Base-by-base conservation (phyloP, 1,139 yeast genomes). In the Pichia sp. region DNA sequence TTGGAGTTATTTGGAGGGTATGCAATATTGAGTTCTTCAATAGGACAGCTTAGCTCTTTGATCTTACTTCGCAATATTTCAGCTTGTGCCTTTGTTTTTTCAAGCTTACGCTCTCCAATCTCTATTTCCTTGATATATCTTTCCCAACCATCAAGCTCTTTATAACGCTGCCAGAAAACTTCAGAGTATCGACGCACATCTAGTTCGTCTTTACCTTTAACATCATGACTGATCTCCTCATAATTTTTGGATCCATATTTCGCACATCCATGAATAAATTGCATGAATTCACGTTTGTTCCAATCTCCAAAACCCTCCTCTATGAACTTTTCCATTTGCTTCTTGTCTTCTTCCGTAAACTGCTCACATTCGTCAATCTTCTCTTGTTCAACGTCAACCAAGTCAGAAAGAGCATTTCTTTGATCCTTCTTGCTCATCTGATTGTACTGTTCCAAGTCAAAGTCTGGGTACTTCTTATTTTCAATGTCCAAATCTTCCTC, bases 1-100 rank as follows among this genome's bases (percentile, higher is more conserved):
- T 86, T 82, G 25, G 96, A 86, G 55, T 86, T 87, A 52, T 86
- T 86, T n/a, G 94, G 93, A 0, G 96, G 96, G 50, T 87, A 87
- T 39, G 74, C 81, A 28, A 91, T 78, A 18, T 64, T 67, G 58
- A 91, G 62, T 39, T 86, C 86, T 43, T 82, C 81, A 34, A 87
- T 59, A 1, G 97, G 96, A 35, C 79, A 80, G 12, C 66, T 66
- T 38, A 74, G 69, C 39, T 68, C 68, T 35, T 69, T 74, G 47
- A 91, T 69, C 55, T 88, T 88, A 31, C 63, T 62, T 13, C 69
- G 68, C 31, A 91, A 64, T 13, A 86, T 61, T 42, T 69, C 73
- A 50, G 80, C 79, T 55, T 88, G 97, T 34, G 69, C 66, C 34
- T 62, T 59, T 28, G 81, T 60, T 52, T 73, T 82, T 30, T 76